Base-by-base conservation (phyloP, 23 red algal genomes). In the Gracilaria gracilis region DNA sequence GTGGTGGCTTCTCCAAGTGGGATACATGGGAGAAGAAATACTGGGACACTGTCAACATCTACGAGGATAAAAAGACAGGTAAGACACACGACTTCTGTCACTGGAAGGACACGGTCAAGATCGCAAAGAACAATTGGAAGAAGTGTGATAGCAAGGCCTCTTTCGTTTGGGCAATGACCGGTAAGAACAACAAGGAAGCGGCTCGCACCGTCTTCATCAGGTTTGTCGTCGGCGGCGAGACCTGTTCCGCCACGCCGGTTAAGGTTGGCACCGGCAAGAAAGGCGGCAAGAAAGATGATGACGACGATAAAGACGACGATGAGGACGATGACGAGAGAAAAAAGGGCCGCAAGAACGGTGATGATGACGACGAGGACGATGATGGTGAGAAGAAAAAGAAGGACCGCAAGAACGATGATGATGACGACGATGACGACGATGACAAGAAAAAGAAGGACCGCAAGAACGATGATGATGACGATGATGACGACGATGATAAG, bases 341-440 rank as follows among this genome's bases (percentile, higher is more conserved):
- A 19, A 75, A 46, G 69, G 69, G 69, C 69, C 4, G 1, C 69
- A 25, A 75, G 11, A 36, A 31, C 35, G 69, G 19, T 46, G 69
- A 75, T 15, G 69, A 75, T 46, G 69, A 75, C 35, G 39, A 47
- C 16, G 39, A 75, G 2, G 39, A 75, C 69, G 69, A 47, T 36
- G 35, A 25, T 4, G 36, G 9, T 1, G 36, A 75, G 36, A 13
- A 31, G 36, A 47, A 47, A 23, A 75, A 71, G 31, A 35, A 46
- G 36, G 19, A 31, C 36, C 4, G 7, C 36, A 47, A 75, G 37
- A 36, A 23, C 35, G 36, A 71, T 5, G 66, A 35, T 4, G 27
- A 71, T 14, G 66, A 35, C 15, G 66, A 71, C 35, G 66, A 71
- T 19, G 35, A 71, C n/a, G 35, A 71, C 3, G 25, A 71, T 4